phyloP scores from a whole-genome alignment of 345 rosid species.

The Gossypium ekmanianum region DNA sequence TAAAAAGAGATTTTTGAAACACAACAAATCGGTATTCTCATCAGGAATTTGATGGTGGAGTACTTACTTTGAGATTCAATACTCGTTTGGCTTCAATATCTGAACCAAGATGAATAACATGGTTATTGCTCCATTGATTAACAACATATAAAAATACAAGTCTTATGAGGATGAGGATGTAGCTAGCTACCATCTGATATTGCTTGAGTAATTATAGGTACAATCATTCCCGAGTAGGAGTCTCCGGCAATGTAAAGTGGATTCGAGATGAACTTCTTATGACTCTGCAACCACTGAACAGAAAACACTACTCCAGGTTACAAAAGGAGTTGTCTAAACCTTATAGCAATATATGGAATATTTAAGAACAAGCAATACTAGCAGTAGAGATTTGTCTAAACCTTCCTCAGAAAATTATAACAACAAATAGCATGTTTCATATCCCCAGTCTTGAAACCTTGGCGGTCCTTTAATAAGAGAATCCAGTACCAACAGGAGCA shows the following conservation, averaged over 20 bases:
- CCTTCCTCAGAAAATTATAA: slow-evolving; percentile 19
- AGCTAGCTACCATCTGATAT: slow-evolving; percentile 17
- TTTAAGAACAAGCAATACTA: neutral
- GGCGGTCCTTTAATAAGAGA: slow-evolving; percentile 18
- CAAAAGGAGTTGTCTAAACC: no score
- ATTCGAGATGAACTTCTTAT: slow-evolving; percentile 14
- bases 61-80: slow-evolving; percentile 38
- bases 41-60: neutral
- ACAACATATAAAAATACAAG: neutral
- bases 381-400: neutral
- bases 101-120: slow-evolving; percentile 15
- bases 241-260: slow-evolving; percentile 16
- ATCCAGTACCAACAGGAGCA: slow-evolving; percentile 20
- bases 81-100: slow-evolving; percentile 19
- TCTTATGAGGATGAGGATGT: neutral
- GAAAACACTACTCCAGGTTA: neutral
- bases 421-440: neutral
- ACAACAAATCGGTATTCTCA: neutral
- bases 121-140: neutral
- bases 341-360: neutral
- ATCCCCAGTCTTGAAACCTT: slow-evolving; percentile 17
- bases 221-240: slow-evolving; percentile 16
- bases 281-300: slow-evolving; percentile 20
- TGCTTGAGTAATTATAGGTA: slow-evolving; percentile 13
- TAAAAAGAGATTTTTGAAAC: neutral